Evolutionary conservation across 768 basidiomycete genomes (phyloP), one percentile per base, ranked within the genome.

Genomic region (Suillus spraguei): DNA sequence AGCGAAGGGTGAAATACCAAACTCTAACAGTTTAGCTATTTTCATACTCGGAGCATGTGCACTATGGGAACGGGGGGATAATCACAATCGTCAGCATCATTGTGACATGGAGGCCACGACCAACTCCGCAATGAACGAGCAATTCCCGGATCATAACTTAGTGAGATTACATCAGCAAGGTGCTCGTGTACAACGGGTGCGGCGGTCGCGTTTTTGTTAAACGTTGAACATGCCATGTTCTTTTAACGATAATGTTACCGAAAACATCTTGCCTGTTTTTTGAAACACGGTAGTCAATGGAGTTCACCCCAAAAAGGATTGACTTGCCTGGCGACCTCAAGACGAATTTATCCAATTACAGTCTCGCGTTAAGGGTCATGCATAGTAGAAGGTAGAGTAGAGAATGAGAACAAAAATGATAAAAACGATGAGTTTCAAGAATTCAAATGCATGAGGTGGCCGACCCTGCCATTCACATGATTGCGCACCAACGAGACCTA

Each of bases 251-350:
- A 13, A 41, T 41, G 5, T 41, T 16, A 16, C 39, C 14, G 9
- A 36, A 36, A 36, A 36, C 35, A 7, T 35, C 35, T 35, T 35
- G 8, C 35, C 35, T 9, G 35, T 35, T 1, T 35, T 35, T 35
- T 16, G 39, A n/a, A n/a, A n/a, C n/a, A n/a, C n/a, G n/a, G n/a
- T n/a, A n/a, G n/a, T n/a, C n/a, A n/a, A n/a, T n/a, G n/a, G n/a
- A 35, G 35, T 35, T 35, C 14, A 17, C 17, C 0, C 7, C 38
- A 68, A 64, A 63, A 63, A 2, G 0, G 65, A 77, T 74, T 76
- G 74, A 76, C 73, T 74, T 76, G 75, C 75, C 76, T 76, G 76
- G 75, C 76, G 77, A 75, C 79, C 76, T 79, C 76, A 78, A 77
- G 78, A 79, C 78, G 65, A 65, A 60, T 5, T 44, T 66, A 69